Conservation (phyloP, 768 basidiomycete species). For the Lanmaoa pseudosensibilis region DNA sequence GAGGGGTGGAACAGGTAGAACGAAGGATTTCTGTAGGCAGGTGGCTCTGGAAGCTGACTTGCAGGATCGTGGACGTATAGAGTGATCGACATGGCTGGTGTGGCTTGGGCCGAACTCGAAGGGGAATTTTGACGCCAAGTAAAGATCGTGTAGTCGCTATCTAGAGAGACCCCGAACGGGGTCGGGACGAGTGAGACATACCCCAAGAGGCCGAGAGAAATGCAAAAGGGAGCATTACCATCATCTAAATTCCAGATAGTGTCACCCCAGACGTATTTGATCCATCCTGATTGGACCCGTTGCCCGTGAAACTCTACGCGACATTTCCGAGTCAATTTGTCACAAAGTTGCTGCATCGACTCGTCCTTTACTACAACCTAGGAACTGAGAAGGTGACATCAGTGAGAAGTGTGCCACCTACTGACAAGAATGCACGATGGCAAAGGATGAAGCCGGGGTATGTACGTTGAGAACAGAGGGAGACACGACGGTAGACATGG, state of each 20-base stretch:
- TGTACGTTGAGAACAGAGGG: constrained; percentile 68
- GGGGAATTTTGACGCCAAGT: constrained; percentile 62
- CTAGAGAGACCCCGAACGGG: constrained; percentile 36
- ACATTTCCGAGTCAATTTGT: constrained; percentile 70
- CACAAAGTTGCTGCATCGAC: constrained; percentile 58
- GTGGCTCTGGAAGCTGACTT: constrained; percentile 55
- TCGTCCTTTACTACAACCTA: constrained; percentile 61
- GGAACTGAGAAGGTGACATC: constrained; percentile 8
- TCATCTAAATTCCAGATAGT: constrained; percentile 88
- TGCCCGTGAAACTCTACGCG: constrained; percentile 56
- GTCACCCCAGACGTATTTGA: constrained; percentile 84
- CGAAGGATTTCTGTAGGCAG: constrained; percentile 67
- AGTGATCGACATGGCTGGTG: constrained; percentile 31
- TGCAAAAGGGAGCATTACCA: constrained; percentile 53
- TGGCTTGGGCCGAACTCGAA: constrained; percentile 21
- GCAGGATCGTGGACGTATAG: constrained; percentile 65
- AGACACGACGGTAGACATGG: constrained; percentile 29
- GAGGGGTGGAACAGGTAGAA: constrained; percentile 60
- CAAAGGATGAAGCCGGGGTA: constrained; percentile 72
- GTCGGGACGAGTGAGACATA: not conserved
- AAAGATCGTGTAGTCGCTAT: constrained; percentile 88
- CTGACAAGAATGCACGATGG: constrained; percentile 74
- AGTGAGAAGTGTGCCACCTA: constrained; percentile 10
- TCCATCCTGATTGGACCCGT: constrained; percentile 73
- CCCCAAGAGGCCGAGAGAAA: not conserved